phyloP scores from a whole-genome alignment of 495 filamentous ascomycete genomes.

The Penicillium arizonense region DNA sequence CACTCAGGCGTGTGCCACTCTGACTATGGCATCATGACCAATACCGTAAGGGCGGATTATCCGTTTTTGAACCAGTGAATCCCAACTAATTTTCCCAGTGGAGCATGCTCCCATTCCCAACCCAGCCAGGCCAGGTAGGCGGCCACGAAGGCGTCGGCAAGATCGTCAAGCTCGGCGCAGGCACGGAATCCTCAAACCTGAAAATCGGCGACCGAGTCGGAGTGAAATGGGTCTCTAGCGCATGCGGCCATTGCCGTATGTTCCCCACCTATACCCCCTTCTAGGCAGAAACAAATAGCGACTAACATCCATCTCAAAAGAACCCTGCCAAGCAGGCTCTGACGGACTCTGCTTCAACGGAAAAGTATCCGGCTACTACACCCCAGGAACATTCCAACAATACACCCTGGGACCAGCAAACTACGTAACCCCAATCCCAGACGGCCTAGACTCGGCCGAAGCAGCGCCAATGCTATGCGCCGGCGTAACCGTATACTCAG shows the following conservation, averaged over 20 bases:
- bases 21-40: slow-evolving; percentile 62
- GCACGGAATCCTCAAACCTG: slow-evolving; percentile 46
- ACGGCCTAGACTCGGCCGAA: slow-evolving; percentile 51
- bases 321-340: slow-evolving; percentile 54
- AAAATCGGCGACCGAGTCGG: slow-evolving; percentile 68
- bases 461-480: slow-evolving; percentile 68
- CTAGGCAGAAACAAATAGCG: neutral
- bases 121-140: slow-evolving; percentile 62
- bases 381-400: slow-evolving; percentile 71
- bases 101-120: slow-evolving; percentile 58
- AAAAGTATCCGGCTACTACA: slow-evolving; percentile 55
- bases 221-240: slow-evolving; percentile 54
- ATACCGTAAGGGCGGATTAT: slow-evolving; percentile 31
- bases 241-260: slow-evolving; percentile 48
- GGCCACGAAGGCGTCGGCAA: slow-evolving; percentile 63
- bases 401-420: slow-evolving; percentile 63
- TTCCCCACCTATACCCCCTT: neutral
- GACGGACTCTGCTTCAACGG: slow-evolving; percentile 60
- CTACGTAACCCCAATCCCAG: slow-evolving; percentile 70
- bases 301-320: slow-evolving; percentile 12
- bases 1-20: slow-evolving; percentile 73
- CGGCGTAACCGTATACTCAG: slow-evolving; percentile 58
- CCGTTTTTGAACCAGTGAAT: neutral
- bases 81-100: slow-evolving; percentile 36
- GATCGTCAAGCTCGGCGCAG: slow-evolving; percentile 59